Evolutionary conservation across 257 asterid species (phyloP).

Genomic region (Ophiorrhiza pumila): DNA sequence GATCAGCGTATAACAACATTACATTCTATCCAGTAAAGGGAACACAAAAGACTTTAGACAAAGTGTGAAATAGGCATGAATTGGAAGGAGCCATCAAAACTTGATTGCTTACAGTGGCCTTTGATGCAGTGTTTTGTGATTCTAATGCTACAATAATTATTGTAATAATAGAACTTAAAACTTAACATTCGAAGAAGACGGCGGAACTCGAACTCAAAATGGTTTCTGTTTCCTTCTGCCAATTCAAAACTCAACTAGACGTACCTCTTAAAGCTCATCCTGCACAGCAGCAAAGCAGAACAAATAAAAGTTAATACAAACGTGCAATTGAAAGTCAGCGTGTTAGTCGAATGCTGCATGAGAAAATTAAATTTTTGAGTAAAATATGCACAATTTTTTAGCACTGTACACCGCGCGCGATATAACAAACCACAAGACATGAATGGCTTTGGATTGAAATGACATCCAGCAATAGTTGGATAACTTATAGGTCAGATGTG

Average conservation of each 20-base stretch:
- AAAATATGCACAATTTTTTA: neutral
- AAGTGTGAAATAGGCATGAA: no score
- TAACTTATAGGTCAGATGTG: neutral
- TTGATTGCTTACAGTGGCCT: neutral
- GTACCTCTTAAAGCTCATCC: slow-evolving; percentile 10
- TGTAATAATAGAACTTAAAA: neutral
- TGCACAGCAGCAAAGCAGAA: slow-evolving; percentile 2
- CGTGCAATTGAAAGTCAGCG: neutral
- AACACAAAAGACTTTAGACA: no score
- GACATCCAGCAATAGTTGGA: neutral
- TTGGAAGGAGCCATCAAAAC: neutral
- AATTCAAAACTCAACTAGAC: neutral
- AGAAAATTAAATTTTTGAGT: neutral
- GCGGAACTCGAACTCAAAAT: neutral
- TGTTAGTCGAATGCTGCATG: neutral
- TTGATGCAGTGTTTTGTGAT: neutral
- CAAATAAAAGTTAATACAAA: neutral
- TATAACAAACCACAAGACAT: neutral
- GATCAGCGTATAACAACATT: no score
- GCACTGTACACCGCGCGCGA: neutral
- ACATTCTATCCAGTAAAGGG: no score
- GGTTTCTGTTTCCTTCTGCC: neutral
- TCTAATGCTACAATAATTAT: neutral
- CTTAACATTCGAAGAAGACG: neutral
- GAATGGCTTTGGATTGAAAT: neutral